These are phyloP conservation scores for Trichoderma virens DNA, from an alignment of 495 filamentous ascomycete species.

Conservation along the genomic window DNA sequence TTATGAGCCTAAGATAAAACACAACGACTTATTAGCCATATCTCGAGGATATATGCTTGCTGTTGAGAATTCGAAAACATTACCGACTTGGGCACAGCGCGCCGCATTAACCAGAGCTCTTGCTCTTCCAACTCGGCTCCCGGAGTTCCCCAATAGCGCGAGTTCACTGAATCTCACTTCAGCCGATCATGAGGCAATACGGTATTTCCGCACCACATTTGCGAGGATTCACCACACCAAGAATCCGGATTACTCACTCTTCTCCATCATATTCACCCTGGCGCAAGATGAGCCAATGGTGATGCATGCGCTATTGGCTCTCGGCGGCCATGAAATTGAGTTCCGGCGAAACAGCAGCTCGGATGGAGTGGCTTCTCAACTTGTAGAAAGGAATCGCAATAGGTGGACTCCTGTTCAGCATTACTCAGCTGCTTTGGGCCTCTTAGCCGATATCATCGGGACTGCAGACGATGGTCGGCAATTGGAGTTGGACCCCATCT, in stretches of 20 bases:
- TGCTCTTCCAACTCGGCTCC: not conserved
- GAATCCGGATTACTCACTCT: conserved; percentile 3
- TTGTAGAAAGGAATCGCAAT: not conserved
- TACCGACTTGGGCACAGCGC: not conserved
- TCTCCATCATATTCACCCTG: not conserved
- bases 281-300: conserved; percentile 4
- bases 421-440: not conserved
- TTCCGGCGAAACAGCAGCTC: not conserved
- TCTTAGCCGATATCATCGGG: not conserved
- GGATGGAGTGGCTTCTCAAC: not conserved
- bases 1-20: not conserved
- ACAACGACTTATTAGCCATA: not conserved
- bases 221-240: not conserved
- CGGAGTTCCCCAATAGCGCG: not conserved
- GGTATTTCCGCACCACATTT: not conserved
- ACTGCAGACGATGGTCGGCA: not conserved
- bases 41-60: not conserved
- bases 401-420: conserved; percentile 1
- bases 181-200: conserved; percentile 2
- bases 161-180: not conserved
- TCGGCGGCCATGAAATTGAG: not conserved
- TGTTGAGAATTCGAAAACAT: not conserved
- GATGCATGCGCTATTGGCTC: not conserved
- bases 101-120: not conserved
- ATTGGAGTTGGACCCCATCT: not conserved